These are phyloP conservation scores for Arthrobotrys entomopaga DNA, from an alignment of 2,329 filamentous ascomycete genomes.

Conservation along the genomic window DNA sequence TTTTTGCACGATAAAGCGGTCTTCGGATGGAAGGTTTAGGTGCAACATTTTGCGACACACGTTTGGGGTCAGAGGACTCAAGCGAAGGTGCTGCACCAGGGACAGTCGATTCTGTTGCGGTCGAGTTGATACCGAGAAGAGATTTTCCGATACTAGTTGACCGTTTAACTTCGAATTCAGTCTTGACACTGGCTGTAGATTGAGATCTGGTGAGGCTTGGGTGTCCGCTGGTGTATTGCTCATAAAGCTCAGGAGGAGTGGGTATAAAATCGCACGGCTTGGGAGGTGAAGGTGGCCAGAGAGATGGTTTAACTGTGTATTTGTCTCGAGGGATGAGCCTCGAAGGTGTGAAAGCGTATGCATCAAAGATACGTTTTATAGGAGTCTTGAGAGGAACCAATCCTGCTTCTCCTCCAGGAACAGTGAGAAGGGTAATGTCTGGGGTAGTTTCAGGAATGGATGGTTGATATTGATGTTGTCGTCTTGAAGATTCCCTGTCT, in stretches of 20 bases:
- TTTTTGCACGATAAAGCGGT: constrained; percentile 16
- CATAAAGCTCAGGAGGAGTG: constrained; percentile 18
- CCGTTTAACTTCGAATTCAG: constrained; percentile 9
- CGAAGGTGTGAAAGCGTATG: constrained; percentile 39
- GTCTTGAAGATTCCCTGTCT: background rate
- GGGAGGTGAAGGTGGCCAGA: constrained; percentile 23
- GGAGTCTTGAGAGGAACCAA: constrained; percentile 13
- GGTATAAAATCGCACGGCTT: constrained; percentile 25
- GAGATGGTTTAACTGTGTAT: constrained; percentile 32
- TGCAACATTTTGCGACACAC: background rate
- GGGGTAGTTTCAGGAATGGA: background rate
- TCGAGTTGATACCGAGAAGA: constrained; percentile 16
- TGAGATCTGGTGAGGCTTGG: constrained; percentile 24
- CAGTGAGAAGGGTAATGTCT: background rate
- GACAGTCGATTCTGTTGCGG: constrained; percentile 4
- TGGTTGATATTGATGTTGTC: background rate
- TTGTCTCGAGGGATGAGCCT: constrained; percentile 25
- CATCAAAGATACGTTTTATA: constrained; percentile 30
- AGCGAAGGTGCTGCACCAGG: background rate
- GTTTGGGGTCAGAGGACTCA: constrained; percentile 11
- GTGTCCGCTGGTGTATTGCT: constrained; percentile 29
- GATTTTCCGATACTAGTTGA: constrained; percentile 7
- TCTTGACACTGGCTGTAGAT: constrained; percentile 21
- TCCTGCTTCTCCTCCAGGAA: background rate
- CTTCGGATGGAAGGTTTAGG: constrained; percentile 2